phyloP scores from a whole-genome alignment of 2,329 filamentous ascomycete species.

The Seiridium cupressi region DNA sequence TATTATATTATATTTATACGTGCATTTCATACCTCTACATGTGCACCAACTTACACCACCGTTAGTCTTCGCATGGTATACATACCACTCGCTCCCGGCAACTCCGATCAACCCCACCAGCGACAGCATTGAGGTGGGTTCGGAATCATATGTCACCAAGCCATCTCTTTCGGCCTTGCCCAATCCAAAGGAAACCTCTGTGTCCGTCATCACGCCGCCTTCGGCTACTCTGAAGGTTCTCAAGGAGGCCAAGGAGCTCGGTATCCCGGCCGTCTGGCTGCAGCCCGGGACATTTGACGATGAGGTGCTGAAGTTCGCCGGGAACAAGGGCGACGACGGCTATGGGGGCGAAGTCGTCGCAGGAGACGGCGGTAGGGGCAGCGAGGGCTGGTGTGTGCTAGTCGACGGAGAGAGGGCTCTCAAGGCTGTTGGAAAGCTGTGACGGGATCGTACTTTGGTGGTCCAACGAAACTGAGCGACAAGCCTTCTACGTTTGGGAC shows the following conservation, averaged over 20 bases:
- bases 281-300: constrained; percentile 89
- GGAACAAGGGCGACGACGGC: constrained; percentile 39
- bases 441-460: too few species aligned
- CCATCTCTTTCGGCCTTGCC: constrained; percentile 64
- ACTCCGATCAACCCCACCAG: constrained; percentile 80
- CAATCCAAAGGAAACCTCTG: constrained; percentile 66
- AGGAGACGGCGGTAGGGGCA: constrained; percentile 61
- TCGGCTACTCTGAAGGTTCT: constrained; percentile 71
- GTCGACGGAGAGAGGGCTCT: constrained; percentile 74
- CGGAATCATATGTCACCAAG: constrained; percentile 60
- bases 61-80: constrained; percentile 88
- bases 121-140: constrained; percentile 59
- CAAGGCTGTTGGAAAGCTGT: constrained; percentile 52
- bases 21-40: neutral
- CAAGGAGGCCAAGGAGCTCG: constrained; percentile 71
- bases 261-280: constrained; percentile 77
- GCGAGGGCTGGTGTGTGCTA: constrained; percentile 83
- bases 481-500: too few species aligned
- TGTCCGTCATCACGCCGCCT: constrained; percentile 88
- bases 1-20: neutral
- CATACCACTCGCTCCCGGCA: constrained; percentile 69
- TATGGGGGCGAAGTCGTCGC: constrained; percentile 70
- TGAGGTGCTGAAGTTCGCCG: constrained; percentile 61
- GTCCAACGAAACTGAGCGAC: too few species aligned
- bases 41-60: neutral